phyloP scores from a whole-genome alignment of 495 filamentous ascomycete species.

The Neurospora intermedia region DNA sequence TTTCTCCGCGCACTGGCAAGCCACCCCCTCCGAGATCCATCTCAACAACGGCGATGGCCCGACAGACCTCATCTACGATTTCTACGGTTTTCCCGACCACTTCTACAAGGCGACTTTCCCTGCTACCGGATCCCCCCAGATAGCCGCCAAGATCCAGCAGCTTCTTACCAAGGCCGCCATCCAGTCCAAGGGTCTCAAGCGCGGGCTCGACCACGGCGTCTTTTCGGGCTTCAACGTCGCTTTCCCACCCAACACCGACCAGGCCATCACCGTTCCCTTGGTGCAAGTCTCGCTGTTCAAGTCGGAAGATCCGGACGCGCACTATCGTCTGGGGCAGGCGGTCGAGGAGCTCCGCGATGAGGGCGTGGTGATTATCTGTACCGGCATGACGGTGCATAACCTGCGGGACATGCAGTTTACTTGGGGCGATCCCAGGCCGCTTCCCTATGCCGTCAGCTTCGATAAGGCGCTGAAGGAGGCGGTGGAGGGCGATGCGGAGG shows the following conservation, averaged over 20 bases:
- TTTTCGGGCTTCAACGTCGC: conserved; percentile 61
- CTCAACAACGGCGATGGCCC: conserved; percentile 57
- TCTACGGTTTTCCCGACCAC: conserved; percentile 61
- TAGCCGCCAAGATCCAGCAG: conserved; percentile 56
- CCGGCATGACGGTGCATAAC: conserved; percentile 87
- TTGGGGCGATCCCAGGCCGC: conserved; percentile 32
- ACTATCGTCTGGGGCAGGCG: conserved; percentile 63
- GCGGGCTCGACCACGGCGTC: conserved; percentile 76
- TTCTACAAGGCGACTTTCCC: conserved; percentile 60
- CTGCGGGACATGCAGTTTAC: conserved; percentile 51
- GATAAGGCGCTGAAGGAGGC: conserved; percentile 71
- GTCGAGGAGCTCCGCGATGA: conserved; percentile 58
- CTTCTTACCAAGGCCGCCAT: conserved; percentile 52
- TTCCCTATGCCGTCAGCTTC: conserved; percentile 65
- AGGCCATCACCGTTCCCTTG: conserved; percentile 60
- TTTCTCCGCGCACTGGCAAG: conserved; percentile 84
- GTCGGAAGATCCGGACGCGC: conserved; percentile 56
- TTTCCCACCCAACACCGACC: conserved; percentile 62
- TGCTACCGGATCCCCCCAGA: conserved; percentile 50
- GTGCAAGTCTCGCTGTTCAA: conserved; percentile 72
- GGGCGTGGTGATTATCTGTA: conserved; percentile 60
- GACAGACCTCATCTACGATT: conserved; percentile 75
- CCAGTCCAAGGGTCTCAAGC: conserved; percentile 47
- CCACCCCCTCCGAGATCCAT: conserved; percentile 44
- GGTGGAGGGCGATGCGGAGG: conserved; percentile 39